Base-by-base conservation (phyloP, 2,329 filamentous ascomycete genomes). In the Arthrobotrys pseudoclavata region DNA sequence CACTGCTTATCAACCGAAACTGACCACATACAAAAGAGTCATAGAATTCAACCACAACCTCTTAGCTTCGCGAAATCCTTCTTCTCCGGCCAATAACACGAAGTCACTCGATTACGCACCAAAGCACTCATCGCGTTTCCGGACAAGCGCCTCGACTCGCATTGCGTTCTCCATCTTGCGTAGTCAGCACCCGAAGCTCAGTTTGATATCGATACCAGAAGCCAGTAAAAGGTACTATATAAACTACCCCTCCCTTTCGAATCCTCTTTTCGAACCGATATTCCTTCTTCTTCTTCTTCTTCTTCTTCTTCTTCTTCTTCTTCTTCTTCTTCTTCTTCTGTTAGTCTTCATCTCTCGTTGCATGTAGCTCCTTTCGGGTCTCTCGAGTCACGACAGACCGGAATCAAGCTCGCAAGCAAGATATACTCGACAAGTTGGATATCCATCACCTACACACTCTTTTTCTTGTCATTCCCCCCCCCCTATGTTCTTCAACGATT, bases 141-240 rank as follows among this genome's bases (percentile, higher is more conserved):
- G 48, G 31, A 60, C 20, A 45, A 45, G 18, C 4, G n/a, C n/a
- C n/a, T 45, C 15, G n/a, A 45, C 42, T 45, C n/a, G 42, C 42
- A 45, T 20, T 45, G 42, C 34, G 42, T 60, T 60, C 26, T 57
- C 18, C 18, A 42, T 60, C 20, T 24, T 66, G 48, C 50, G 61
- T 64, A 72, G 69, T 67, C 60, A 67, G 42, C 37, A 18, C n/a
- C 15, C 52, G 34, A 20, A 22, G 7, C n/a, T 4, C 20, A 45
- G 42, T 20, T 40, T 45, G 42, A 20, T 45, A n/a, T 29, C 37
- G 47, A 53, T 40, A 63, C 34, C 37, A 20, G 37, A 48, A 26
- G 24, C 37, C 34, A 66, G 34, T 60, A 60, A 34, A 76, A 76
- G 66, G 66, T 76, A 47, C 61, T 76, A 77, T 77, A 77, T 71